Base-by-base conservation (phyloP, 805 yeast species). In the Brettanomyces bruxellensis region DNA sequence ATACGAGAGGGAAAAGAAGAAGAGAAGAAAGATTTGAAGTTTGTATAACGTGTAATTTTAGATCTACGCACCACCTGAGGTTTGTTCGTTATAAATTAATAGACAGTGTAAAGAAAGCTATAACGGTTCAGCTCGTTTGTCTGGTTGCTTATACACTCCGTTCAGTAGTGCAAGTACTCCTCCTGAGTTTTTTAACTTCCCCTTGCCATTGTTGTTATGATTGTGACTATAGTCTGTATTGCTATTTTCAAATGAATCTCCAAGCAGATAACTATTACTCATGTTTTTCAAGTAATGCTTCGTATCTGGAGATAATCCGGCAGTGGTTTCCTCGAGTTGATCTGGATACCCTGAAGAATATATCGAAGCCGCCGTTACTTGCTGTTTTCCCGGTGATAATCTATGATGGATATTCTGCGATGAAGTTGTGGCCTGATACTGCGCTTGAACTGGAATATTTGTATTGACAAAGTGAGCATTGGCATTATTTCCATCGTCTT, bases 1-100 rank as follows among this genome's bases (percentile, higher is more conserved):
- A 55, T 91, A 91, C 65, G 96, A 89, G 61, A 76, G 89, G 50
- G 97, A 90, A 60, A 85, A 79, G 72, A 79, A 75, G 61, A 69
- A 70, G 50, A 76, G 89, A 57, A 77, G 32, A 28, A 28, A 28
- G 32, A 28, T 2, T 9, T 28, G 32, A 28, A 28, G 32, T 7
- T 28, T 6, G 32, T 9, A 9, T 28, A 7, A 28, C 11, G 32
- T 28, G 32, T 28, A 28, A 28, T 28, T 28, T 28, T 28, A 28
- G 32, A 28, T 28, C 32, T 28, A 28, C 32, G 32, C 32, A 28
- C 11, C 11, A 28, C 32, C 7, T 28, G 32, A 28, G 32, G 32
- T 28, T 28, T 28, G 32, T 9, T 28, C 32, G 32, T 28, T 28
- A 28, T 28, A 28, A 28, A 28, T 28, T 28, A 28, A 28, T 28